Conservation (phyloP, 805 yeast species). For the Wickerhamiella spandovensis region DNA sequence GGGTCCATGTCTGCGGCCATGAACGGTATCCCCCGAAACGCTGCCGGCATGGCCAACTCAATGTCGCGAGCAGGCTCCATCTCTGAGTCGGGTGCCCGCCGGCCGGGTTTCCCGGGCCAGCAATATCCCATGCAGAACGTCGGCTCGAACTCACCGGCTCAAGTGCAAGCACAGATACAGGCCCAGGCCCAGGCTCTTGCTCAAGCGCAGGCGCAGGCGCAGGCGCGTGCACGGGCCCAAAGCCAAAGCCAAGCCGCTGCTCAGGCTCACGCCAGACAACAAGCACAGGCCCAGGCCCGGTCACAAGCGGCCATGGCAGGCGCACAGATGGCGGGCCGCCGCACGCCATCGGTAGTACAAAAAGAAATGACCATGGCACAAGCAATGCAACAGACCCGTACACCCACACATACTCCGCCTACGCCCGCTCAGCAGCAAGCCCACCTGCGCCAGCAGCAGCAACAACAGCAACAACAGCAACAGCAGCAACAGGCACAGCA, state of each 20-base stretch:
- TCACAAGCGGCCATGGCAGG: neutral
- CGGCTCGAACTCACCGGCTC: no score
- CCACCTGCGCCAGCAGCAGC: slow-evolving; percentile 6
- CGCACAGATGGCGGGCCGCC: neutral
- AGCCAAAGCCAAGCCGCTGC: slow-evolving; percentile 3
- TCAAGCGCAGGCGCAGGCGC: slow-evolving; percentile 12
- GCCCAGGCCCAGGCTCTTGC: neutral
- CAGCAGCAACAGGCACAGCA: slow-evolving; percentile 6
- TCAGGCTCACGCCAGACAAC: no score
- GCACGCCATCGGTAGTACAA: neutral
- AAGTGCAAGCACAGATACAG: no score
- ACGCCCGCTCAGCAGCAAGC: slow-evolving; percentile 13
- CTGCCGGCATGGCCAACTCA: no score
- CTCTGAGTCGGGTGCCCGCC: no score
- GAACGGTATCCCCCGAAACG: no score
- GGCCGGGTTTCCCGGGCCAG: no score
- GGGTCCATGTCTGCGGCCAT: no score
- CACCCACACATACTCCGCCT: slow-evolving; percentile 2
- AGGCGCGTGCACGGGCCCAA: slow-evolving; percentile 2
- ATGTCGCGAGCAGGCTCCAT: no score
- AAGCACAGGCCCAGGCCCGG: neutral
- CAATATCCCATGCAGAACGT: no score
- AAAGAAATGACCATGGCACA: neutral
- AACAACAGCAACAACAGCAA: slow-evolving; percentile 4
- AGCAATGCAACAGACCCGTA: neutral